Evolutionary conservation across 495 filamentous ascomycete species (phyloP).

Genomic region (Zalerion maritima): DNA sequence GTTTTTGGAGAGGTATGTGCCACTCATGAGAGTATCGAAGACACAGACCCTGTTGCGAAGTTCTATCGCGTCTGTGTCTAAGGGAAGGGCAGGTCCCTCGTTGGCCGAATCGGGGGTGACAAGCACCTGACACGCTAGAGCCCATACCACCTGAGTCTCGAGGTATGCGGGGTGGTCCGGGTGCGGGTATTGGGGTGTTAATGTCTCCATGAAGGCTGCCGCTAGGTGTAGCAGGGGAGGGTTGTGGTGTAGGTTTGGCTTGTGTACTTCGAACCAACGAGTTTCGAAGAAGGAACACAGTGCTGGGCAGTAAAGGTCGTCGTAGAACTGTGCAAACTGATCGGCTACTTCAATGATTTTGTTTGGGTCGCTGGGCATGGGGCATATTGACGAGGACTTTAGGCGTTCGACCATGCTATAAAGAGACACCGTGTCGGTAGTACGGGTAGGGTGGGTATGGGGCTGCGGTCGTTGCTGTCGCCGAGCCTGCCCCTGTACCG

Average conservation of each 20-base stretch:
- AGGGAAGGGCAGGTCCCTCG: slow-evolving; percentile 10
- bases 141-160: slow-evolving; percentile 60
- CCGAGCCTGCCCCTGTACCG: slow-evolving; percentile 13
- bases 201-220: slow-evolving; percentile 39
- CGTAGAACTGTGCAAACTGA: slow-evolving; percentile 61
- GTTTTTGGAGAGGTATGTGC: slow-evolving; percentile 45
- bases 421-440: slow-evolving; percentile 5
- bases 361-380: slow-evolving; percentile 10
- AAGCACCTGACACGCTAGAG: slow-evolving; percentile 36
- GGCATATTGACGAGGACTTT: slow-evolving; percentile 4
- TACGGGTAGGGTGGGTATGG: slow-evolving; percentile 17
- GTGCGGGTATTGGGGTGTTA: slow-evolving; percentile 14
- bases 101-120: too few species aligned
- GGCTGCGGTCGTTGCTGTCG: slow-evolving; percentile 14
- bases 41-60: slow-evolving; percentile 52
- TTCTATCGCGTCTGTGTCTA: slow-evolving; percentile 44
- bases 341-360: slow-evolving; percentile 40
- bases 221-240: slow-evolving; percentile 46
- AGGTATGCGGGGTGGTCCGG: slow-evolving; percentile 39
- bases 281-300: slow-evolving; percentile 73
- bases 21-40: slow-evolving; percentile 60
- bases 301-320: slow-evolving; percentile 59
- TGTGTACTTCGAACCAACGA: slow-evolving; percentile 55
- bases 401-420: slow-evolving; percentile 1
- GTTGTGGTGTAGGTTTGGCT: slow-evolving; percentile 41